A percentile compares a stretch with the other conserved stretches of the same genome.
Evolutionary conservation across 352 stramenopile species (phyloP).

Genomic region (Blastocystis sp.): DNA sequence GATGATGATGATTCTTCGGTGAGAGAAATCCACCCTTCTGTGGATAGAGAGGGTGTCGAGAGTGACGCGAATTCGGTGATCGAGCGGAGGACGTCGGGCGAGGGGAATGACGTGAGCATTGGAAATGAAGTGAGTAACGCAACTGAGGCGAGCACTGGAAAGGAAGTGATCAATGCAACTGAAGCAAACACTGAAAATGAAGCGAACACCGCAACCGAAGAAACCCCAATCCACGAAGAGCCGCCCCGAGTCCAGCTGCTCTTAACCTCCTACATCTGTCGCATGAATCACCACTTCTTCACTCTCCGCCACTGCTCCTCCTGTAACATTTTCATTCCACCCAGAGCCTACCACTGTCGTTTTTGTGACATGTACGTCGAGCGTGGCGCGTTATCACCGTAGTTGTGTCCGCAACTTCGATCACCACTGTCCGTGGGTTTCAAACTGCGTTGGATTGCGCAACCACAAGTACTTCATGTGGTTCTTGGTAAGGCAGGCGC

Average conservation of each 20-base stretch:
- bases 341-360: constrained; percentile 85
- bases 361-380: constrained; percentile 83
- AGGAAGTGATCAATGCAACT: too few species aligned
- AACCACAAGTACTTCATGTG: constrained; percentile 91
- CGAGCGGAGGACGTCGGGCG: not conserved
- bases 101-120: not conserved
- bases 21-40: too few species aligned
- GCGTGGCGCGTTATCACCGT: not conserved
- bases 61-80: not conserved
- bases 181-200: not conserved
- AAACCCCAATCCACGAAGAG: too few species aligned
- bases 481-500: constrained; percentile 81
- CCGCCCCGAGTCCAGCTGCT: too few species aligned
- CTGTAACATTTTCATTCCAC: constrained; percentile 84
- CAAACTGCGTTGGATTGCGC: constrained; percentile 89
- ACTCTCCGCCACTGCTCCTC: constrained; percentile 79
- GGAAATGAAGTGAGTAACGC: not conserved
- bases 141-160: not conserved
- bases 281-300: constrained; percentile 12
- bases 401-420: constrained; percentile 90
- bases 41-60: too few species aligned
- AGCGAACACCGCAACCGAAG: not conserved
- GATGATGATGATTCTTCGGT: too few species aligned
- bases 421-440: constrained; percentile 84
- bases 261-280: constrained; percentile 18